Evolutionary conservation across 345 rosid genomes (phyloP).

Genomic region (Ceriops zippeliana): DNA sequence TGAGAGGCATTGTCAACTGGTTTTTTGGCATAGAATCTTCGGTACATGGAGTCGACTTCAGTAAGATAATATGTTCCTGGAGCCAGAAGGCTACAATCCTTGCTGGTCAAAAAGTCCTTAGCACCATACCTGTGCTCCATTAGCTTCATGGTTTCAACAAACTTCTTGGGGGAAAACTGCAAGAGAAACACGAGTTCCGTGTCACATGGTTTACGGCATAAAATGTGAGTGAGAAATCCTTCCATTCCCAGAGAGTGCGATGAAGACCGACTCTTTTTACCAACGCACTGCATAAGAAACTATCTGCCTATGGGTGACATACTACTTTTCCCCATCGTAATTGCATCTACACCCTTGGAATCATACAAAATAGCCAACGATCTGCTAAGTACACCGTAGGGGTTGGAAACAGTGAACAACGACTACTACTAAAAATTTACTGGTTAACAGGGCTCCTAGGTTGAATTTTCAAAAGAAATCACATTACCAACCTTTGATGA

Average conservation of each 20-base stretch:
- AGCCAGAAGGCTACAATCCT: constrained; percentile 75
- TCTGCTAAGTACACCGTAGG: not conserved
- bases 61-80: constrained; percentile 92
- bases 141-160: constrained; percentile 78
- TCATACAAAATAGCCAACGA: not conserved
- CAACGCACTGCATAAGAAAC: too few relatives aligned
- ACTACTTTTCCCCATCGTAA: too few relatives aligned
- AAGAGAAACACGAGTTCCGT: not conserved
- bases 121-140: constrained; percentile 98
- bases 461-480: too few relatives aligned
- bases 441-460: too few relatives aligned
- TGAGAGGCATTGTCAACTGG: constrained; percentile 27
- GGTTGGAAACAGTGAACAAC: too few relatives aligned
- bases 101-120: constrained; percentile 90
- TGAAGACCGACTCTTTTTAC: too few relatives aligned
- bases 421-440: not conserved
- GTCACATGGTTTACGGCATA: too few relatives aligned
- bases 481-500: too few relatives aligned
- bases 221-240: too few relatives aligned
- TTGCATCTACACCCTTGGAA: not conserved
- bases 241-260: too few relatives aligned
- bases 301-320: too few relatives aligned
- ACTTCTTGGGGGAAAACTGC: constrained; percentile 85
- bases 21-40: constrained; percentile 87
- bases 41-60: constrained; percentile 84